These are phyloP conservation scores for Phytopythium cucurbitacearum DNA, from an alignment of 352 stramenopile genomes.

Conservation along the genomic window DNA sequence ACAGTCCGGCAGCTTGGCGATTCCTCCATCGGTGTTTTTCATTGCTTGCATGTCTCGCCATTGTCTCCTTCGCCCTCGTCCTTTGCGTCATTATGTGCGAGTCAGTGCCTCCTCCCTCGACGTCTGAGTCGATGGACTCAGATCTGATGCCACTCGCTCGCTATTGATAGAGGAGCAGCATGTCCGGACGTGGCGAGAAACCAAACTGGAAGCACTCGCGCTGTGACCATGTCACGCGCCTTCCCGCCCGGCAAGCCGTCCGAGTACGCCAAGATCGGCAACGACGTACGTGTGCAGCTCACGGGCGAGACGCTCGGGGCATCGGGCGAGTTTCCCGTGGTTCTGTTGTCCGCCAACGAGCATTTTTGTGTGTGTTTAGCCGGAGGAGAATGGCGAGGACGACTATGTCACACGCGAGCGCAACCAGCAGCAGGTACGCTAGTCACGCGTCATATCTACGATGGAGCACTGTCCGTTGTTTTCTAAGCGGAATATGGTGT, in stretches of 20 bases:
- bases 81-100: too few species aligned
- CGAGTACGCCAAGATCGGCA: conserved; percentile 70
- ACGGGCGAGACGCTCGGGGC: background rate
- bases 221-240: conserved; percentile 40
- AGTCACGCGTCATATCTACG: conserved; percentile 3
- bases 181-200: background rate
- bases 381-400: conserved; percentile 47
- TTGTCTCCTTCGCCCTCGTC: too few species aligned
- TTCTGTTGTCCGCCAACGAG: background rate
- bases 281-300: conserved; percentile 30
- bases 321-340: background rate
- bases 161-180: too few species aligned
- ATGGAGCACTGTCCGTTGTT: too few species aligned
- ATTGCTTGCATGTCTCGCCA: too few species aligned
- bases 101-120: too few species aligned
- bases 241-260: conserved; percentile 57
- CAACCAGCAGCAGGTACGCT: conserved; percentile 34
- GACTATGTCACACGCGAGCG: conserved; percentile 48
- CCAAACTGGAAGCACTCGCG: background rate
- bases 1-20: too few species aligned
- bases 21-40: too few species aligned
- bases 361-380: conserved; percentile 15
- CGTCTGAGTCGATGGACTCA: too few species aligned
- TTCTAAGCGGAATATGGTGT: background rate
- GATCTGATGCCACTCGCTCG: too few species aligned